Percentiles rank a stretch among this genome's conserved stretches.
phyloP scores from a whole-genome alignment of 2,329 filamentous ascomycete genomes.

The Acrocalymma vagum region DNA sequence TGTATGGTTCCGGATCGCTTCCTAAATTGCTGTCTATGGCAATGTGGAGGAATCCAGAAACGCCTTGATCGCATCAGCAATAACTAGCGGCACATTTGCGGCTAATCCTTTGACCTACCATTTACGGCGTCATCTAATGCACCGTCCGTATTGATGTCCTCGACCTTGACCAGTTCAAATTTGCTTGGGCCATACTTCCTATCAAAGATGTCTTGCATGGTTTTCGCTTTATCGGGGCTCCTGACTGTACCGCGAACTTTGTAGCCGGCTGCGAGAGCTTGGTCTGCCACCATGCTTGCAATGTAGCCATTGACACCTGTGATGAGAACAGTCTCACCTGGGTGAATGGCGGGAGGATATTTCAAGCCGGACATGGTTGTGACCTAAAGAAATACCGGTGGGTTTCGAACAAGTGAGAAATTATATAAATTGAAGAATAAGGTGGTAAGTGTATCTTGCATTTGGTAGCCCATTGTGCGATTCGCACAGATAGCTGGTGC shows the following conservation, averaged over 20 bases:
- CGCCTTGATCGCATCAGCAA: conserved; percentile 1
- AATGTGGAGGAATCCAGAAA: conserved; percentile 51
- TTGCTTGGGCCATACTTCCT: conserved; percentile 17
- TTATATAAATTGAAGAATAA: too few species aligned
- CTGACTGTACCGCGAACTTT: conserved; percentile 34
- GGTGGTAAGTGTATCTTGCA: too few species aligned
- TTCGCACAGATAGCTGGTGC: too few species aligned
- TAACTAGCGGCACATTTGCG: too few species aligned
- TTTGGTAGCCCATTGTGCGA: too few species aligned
- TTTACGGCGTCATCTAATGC: conserved; percentile 24
- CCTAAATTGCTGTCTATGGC: conserved; percentile 28
- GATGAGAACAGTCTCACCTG: conserved; percentile 28
- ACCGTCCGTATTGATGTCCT: conserved; percentile 23
- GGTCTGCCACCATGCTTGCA: conserved; percentile 23
- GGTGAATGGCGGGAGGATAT: conserved; percentile 15
- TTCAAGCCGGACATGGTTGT: too few species aligned
- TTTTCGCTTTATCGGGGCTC: conserved; percentile 16
- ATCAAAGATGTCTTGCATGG: conserved; percentile 24
- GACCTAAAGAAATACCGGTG: too few species aligned
- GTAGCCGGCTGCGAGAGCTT: conserved; percentile 26
- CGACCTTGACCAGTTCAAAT: conserved; percentile 22
- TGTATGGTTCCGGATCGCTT: conserved; percentile 23
- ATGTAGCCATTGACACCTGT: conserved; percentile 34
- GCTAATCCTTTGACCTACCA: too few species aligned
- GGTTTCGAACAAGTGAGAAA: too few species aligned